Conservation (phyloP, 495 filamentous ascomycete species). For the Aspergillus homomorphus region DNA sequence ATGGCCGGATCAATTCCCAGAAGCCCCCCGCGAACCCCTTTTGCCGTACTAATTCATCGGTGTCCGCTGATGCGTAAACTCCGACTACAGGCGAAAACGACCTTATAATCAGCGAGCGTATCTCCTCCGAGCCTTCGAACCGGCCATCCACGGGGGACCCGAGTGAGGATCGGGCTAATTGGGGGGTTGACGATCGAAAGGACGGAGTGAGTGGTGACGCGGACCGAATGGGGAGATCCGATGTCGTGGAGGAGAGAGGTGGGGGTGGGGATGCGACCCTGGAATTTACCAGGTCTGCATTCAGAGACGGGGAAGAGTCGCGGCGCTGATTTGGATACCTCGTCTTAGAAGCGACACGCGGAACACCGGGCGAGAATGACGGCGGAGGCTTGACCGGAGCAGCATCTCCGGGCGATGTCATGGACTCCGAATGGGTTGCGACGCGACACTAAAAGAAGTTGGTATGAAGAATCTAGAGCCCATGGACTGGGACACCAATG, state of each 20-base stretch:
- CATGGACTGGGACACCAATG: conserved; percentile 30
- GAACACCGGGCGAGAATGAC: conserved; percentile 52
- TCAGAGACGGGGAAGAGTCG: conserved; percentile 41
- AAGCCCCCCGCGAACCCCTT: conserved; percentile 85
- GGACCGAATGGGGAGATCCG: conserved; percentile 40
- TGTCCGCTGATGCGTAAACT: conserved; percentile 78
- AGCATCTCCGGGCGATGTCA: conserved; percentile 62
- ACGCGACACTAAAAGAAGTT: conserved; percentile 9
- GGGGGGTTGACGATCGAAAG: conserved; percentile 58
- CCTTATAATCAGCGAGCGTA: conserved; percentile 69
- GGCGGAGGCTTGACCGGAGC: conserved; percentile 58
- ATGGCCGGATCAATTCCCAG: conserved; percentile 80
- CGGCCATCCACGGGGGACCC: conserved; percentile 47
- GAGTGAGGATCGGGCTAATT: conserved; percentile 56
- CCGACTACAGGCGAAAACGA: conserved; percentile 86
- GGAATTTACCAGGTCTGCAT: conserved; percentile 48
- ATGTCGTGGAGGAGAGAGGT: conserved; percentile 32
- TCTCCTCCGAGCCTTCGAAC: conserved; percentile 56
- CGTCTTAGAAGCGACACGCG: conserved; percentile 51
- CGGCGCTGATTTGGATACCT: conserved; percentile 39
- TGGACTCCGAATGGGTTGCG: conserved; percentile 44
- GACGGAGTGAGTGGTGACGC: conserved; percentile 56
- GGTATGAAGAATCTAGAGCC: conserved; percentile 25
- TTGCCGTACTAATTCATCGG: conserved; percentile 70
- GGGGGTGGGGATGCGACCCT: conserved; percentile 47